Base-by-base conservation (phyloP, 163 green algal species). In the Coccomyxa subellipsoidea region DNA sequence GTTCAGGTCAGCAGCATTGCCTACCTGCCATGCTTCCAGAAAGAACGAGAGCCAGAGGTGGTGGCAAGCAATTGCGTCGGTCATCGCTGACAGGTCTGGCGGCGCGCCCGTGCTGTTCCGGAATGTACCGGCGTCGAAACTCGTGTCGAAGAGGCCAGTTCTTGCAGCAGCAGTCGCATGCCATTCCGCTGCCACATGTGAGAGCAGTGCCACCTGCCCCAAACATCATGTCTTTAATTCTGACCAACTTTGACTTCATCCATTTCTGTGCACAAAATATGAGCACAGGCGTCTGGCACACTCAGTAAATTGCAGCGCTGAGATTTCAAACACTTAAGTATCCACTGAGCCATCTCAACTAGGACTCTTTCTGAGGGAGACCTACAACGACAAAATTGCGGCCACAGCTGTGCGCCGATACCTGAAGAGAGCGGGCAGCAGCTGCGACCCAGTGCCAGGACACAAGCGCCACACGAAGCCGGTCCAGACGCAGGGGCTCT, bases 61-160 rank as follows among this genome's bases (percentile, higher is more conserved):
- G 77, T 96, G 92, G 0, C 88, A 85, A 6, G 73, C 25, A 32
- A 96, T 87, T 7, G 54, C 85, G 7, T 89, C 82, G 8, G 90
- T 71, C 69, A 81, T 59, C 25, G 29, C 12, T 27, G 40, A 37
- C 27, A 36, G 38, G 69, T 79, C 39, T 23, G 40, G 31, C 32
- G 59, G 34, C 38, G 47, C 80, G 8, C 54, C 79, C 6, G n/a
- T 47, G 54, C 72, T 29, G 38, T 35, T 78, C 39, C 79, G 5
- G 78, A 81, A 76, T 54, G 12, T 40, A 7, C 71, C n/a, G 25
- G 76, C 34, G 76, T 80, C 75, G 69, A 78, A 84, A 29, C 31
- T 15, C 21, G 81, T 84, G n/a, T 84, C 85, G 87, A 96, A 97
- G 31, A 97, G 82, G 32, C 93, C 93, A 59, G 89, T 27, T 0